Base-by-base conservation (phyloP, 2,329 filamentous ascomycete species). In the Phialophora macrospora region DNA sequence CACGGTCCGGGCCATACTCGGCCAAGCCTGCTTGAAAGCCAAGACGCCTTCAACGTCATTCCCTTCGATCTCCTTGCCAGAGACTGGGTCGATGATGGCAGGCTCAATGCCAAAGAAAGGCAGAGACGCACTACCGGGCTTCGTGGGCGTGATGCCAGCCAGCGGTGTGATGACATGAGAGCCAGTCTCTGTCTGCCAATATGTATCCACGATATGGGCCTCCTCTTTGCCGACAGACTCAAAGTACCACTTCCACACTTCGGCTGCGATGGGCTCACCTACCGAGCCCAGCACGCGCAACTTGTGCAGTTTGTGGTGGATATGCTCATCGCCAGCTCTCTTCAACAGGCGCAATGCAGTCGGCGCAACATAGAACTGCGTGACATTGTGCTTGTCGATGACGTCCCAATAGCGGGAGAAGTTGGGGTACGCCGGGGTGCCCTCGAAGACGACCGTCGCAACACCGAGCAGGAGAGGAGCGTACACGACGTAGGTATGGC, bases 171-270 rank as follows among this genome's bases (percentile, higher is more conserved):
- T 98, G 74, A 97, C 93, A 80, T 99, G 89, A 69, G 92, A 98
- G 63, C 95, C 95, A 1, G 95, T 99, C 83, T 99, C 95, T 60
- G 95, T 99, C 87, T 99, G 95, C 95, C 95, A 99, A 86, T 99
- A 99, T 61, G 95, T 99, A 78, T 99, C 95, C 62, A 97, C 89
- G 78, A 99, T 85, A 76, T 99, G 95, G 56, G 92, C 90, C 79
- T 96, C 89, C 79, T 94, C 90, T 84, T 93, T 96, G 75, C 95
- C 95, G 60, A 99, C 93, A 72, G 90, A 86, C 79, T 98, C 93
- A 77, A 93, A 94, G 82, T 98, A 99, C 95, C 95, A 99, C 82
- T 98, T 98, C 95, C 95, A 99, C 66, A 99, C 91, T 79, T 99
- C 95, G 24, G 94, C 92, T 20, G 95, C 94, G 74, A 99, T 99